Evolutionary conservation across 129 eudicot species (phyloP).

Genomic region (Chrysanthemum lavandulifolium): DNA sequence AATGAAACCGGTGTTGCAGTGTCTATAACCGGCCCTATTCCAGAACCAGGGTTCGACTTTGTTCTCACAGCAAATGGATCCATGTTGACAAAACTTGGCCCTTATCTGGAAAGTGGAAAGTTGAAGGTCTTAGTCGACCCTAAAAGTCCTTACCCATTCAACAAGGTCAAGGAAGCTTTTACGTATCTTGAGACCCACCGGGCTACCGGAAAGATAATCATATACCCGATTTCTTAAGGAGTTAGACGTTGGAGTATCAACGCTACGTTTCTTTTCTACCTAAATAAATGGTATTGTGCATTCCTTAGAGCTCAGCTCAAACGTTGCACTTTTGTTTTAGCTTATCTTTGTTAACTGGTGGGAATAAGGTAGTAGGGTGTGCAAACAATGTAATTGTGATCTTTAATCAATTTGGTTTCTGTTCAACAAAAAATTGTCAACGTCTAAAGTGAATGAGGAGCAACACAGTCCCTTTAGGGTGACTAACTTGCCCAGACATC

Average conservation of each 20-base stretch:
- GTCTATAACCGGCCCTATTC: conserved; percentile 61
- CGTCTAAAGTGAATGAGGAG: too few relatives aligned
- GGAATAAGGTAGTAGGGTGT: conserved; percentile 12
- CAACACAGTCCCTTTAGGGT: too few relatives aligned
- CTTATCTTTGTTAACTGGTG: not conserved
- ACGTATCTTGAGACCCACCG: conserved; percentile 73
- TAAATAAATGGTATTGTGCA: not conserved
- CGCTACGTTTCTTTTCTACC: too few relatives aligned
- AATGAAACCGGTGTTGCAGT: conserved; percentile 85
- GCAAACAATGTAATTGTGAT: not conserved
- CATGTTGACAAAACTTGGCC: conserved; percentile 60
- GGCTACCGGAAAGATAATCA: conserved; percentile 83
- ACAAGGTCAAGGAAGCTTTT: conserved; percentile 76
- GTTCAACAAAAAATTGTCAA: not conserved
- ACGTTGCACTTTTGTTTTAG: not conserved
- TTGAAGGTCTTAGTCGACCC: conserved; percentile 78
- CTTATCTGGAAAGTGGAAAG: conserved; percentile 76
- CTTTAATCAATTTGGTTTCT: not conserved
- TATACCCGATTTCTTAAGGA: conserved; percentile 69
- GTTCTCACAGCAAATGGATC: conserved; percentile 76
- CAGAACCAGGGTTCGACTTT: conserved; percentile 75
- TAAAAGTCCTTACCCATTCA: conserved; percentile 77
- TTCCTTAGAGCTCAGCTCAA: not conserved
- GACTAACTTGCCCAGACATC: too few relatives aligned
- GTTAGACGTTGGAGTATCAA: too few relatives aligned